Evolutionary conservation across 495 filamentous ascomycete species (phyloP), one percentile per base, ranked within the genome.

Genomic region (Elaphomyces granulatus): DNA sequence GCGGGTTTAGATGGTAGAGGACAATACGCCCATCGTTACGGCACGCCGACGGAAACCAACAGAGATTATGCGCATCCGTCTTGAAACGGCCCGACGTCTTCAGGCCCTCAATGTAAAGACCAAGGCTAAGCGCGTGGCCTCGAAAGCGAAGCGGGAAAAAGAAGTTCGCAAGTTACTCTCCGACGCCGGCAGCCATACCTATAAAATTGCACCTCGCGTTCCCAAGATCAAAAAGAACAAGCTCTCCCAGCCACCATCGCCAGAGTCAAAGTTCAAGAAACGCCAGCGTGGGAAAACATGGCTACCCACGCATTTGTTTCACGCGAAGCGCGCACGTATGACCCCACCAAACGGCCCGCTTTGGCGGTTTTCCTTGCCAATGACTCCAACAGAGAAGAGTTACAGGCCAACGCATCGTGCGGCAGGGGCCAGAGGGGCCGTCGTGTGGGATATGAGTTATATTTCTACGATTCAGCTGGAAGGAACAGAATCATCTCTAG

Each of bases 371-470:
- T 73, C 84, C 0, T 57, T 98, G 19, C 84, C 87, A 0, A 52
- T 93, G 34, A 81, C 78, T 23, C 83, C 87, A 1, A 88, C 80
- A 1, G 77, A 85, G 51, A 98, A 98, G 60, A 78, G 77, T 38
- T 94, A 94, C 56, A 67, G 90, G 15, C 75, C 80, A 28, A 90
- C 84, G 1, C 87, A 95, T 61, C 71, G 92, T 28, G 82, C 87
- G n/a, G 71, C 68, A 26, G 75, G 74, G 14, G 66, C 78, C 14
- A 60, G 74, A 38, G 77, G 77, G 15, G 73, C 71, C 37, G 70
- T 88, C 8, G 80, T 74, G 2, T 98, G 92, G 88, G 90, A 98
- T 61, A 85, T 77, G 73, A 95, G 87, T 52, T 98, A 94, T 54
- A 83, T 90, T 62, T 77, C 83, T 53, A 95, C 84, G 2, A 78